Base-by-base conservation (phyloP, 2,329 filamentous ascomycete species). In the Westerdykella sp. region DNA sequence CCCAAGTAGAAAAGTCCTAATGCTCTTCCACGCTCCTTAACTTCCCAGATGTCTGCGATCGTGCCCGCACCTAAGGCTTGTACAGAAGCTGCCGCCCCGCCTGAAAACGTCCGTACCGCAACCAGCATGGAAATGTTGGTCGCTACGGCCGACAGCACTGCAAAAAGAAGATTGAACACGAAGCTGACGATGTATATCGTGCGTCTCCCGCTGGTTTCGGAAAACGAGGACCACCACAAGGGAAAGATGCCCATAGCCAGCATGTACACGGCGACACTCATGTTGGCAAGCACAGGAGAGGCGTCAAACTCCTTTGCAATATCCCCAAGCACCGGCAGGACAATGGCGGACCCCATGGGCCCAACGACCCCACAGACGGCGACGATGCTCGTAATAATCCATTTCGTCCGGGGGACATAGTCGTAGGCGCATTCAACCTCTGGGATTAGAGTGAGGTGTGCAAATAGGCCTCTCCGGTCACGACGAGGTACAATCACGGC, bases 311-410 rank as follows among this genome's bases (percentile, higher is more conserved):
- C 57, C 10, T 47, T 45, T 3, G 57, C 51, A 11, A 69, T 66
- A 10, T 66, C 62, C 15, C 57, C 56, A 16, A 69, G 49, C 2
- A 61, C 62, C 6, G 67, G 88, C 54, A 91, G 84, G 44, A 95
- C 81, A 42, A 95, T 89, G 1, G 84, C 79, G 22, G 85, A 90
- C 1, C 90, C 90, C 70, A 95, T 80, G 0, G 90, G 90, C 1
- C 85, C 87, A 0, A 80, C 85, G 12, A 83, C 81, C 1, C 80
- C 88, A 2, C 87, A 87, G 13, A 90, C 60, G 1, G 88, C 84
- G 37, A 95, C 79, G 38, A 91, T 78, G 30, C 80, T 55, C 0
- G 89, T 95, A 51, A 96, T 81, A 47, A 79, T 76, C 89, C 89
- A 95, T 79, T 95, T 95, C 12, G 79, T 87, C 39, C 70, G 76